These are phyloP conservation scores for Salix brachista DNA, from an alignment of 345 rosid species.

Conservation along the genomic window DNA sequence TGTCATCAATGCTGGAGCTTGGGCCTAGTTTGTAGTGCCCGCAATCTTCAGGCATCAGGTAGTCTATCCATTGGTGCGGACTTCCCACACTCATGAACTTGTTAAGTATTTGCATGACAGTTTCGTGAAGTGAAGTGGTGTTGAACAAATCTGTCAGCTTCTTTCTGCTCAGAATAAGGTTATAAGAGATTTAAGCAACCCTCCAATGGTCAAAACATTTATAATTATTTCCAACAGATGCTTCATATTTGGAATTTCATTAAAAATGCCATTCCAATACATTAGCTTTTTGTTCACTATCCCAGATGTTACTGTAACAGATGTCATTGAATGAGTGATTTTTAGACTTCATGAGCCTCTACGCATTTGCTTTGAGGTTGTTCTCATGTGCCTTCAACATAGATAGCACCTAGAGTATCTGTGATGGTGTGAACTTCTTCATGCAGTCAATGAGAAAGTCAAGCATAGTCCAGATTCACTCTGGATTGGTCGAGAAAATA, in stretches of 20 bases:
- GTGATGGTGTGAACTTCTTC: not conserved
- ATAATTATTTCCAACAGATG: not conserved
- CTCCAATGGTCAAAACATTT: not conserved
- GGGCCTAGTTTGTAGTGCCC: constrained; percentile 25
- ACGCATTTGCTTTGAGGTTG: not conserved
- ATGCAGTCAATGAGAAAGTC: not conserved
- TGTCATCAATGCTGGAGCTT: constrained; percentile 30
- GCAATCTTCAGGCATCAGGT: constrained; percentile 64
- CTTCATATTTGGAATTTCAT: not conserved
- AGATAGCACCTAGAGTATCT: not conserved
- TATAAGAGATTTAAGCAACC: not conserved
- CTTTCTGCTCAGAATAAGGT: constrained; percentile 51
- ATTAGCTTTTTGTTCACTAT: not conserved
- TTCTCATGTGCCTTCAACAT: not conserved
- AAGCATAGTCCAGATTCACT: not conserved
- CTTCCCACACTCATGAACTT: constrained; percentile 70
- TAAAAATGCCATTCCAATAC: not conserved
- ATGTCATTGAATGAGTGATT: not conserved
- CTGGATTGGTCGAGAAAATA: not conserved
- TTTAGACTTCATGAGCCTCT: not conserved
- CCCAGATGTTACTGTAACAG: not conserved
- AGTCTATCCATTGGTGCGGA: constrained; percentile 75
- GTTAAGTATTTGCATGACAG: constrained; percentile 61
- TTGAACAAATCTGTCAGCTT: constrained; percentile 65
- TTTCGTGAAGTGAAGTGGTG: constrained; percentile 45